phyloP scores from a whole-genome alignment of 1,139 yeast genomes.

The Lodderomyces elongisporus region DNA sequence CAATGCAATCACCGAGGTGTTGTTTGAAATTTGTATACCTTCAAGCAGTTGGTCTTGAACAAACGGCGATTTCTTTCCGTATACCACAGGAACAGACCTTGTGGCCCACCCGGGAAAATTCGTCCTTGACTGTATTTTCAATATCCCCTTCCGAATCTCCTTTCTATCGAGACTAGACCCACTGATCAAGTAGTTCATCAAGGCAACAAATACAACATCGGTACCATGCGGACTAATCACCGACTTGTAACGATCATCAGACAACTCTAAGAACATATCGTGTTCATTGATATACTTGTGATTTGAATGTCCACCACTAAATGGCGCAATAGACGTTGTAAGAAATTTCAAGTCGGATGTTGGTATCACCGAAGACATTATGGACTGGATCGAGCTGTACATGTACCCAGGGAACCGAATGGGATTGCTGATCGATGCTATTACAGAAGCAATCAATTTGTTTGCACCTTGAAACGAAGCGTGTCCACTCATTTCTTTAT shows the following conservation, averaged over 20 bases:
- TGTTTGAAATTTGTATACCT: conserved; percentile 77
- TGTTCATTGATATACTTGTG: conserved; percentile 72
- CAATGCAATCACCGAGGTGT: conserved; percentile 64
- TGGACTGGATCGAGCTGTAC: conserved; percentile 81
- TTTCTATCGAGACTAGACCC: conserved; percentile 61
- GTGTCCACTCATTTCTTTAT: background rate
- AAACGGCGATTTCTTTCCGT: conserved; percentile 71
- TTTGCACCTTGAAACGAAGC: conserved; percentile 69
- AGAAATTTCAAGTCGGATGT: conserved; percentile 87
- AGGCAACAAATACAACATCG: conserved; percentile 47
- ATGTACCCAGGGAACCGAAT: conserved; percentile 88
- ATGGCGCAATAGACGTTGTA: conserved; percentile 85
- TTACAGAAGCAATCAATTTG: conserved; percentile 77
- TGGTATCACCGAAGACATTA: conserved; percentile 78
- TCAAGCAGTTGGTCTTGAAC: conserved; percentile 35
- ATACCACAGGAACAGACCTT: conserved; percentile 71
- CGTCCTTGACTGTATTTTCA: conserved; percentile 73
- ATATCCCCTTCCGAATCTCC: conserved; percentile 75
- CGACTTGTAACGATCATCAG: conserved; percentile 78
- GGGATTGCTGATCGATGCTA: conserved; percentile 83
- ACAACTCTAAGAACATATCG: conserved; percentile 76
- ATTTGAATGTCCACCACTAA: conserved; percentile 41
- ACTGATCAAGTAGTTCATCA: conserved; percentile 63
- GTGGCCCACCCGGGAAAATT: conserved; percentile 87
- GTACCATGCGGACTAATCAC: conserved; percentile 37